Evolutionary conservation across 2,329 filamentous ascomycete genomes (phyloP).

Genomic region (Talaromyces marneffei): DNA sequence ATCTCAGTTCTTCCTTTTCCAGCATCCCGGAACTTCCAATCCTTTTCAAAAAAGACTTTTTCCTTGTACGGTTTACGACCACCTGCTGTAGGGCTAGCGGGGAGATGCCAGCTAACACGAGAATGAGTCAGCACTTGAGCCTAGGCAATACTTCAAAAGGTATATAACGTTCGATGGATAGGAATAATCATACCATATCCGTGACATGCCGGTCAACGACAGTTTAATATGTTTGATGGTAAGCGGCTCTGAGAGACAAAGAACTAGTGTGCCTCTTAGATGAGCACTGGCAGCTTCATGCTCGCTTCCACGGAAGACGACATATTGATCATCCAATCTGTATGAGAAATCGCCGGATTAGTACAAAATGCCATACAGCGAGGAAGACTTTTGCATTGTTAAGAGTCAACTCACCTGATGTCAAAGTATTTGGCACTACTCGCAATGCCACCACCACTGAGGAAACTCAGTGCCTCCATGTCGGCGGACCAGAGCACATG

Average conservation of each 20-base stretch:
- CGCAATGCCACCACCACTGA: constrained; percentile 37
- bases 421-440: constrained; percentile 47
- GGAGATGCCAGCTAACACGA: constrained; percentile 30
- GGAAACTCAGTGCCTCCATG: constrained; percentile 43
- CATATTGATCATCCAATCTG: constrained; percentile 71
- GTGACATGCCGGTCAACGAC: constrained; percentile 63
- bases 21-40: constrained; percentile 62
- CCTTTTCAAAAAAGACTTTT: constrained; percentile 58
- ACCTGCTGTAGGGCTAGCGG: constrained; percentile 32
- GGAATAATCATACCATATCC: constrained; percentile 56
- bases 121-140: not conserved
- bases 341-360: not conserved
- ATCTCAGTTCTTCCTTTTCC: constrained; percentile 47
- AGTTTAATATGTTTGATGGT: constrained; percentile 69
- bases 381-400: not conserved
- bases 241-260: constrained; percentile 64
- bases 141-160: too few relatives aligned
- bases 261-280: constrained; percentile 65
- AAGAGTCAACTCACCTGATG: constrained; percentile 35
- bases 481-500: constrained; percentile 1
- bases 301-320: constrained; percentile 69
- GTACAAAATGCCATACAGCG: not conserved
- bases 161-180: not conserved
- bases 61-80: constrained; percentile 38
- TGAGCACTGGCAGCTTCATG: constrained; percentile 70